These are phyloP conservation scores for Eucalyptus virginea DNA, from an alignment of 345 rosid genomes.

Conservation along the genomic window DNA sequence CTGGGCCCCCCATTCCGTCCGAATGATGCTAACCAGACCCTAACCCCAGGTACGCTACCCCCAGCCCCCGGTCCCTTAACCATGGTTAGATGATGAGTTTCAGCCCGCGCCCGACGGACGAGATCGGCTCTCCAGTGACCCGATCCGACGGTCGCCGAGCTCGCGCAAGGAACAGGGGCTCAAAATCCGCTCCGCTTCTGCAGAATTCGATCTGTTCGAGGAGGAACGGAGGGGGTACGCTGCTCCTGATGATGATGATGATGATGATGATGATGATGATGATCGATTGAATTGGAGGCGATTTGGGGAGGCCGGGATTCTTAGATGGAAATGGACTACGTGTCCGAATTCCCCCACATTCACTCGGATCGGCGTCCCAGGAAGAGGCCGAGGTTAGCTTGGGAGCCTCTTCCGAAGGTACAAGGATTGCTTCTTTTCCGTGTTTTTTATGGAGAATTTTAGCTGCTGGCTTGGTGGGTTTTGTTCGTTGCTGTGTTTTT, in stretches of 20 bases:
- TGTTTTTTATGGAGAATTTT: not conserved
- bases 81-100: not conserved
- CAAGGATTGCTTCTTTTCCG: not conserved
- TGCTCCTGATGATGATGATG: too few species aligned
- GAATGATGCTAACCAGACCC: not conserved
- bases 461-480: not conserved
- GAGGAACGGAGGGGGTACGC: too few species aligned
- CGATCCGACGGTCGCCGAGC: conserved; percentile 4
- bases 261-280: not conserved
- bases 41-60: not conserved
- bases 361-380: conserved; percentile 58
- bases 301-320: not conserved
- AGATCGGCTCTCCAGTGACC: not conserved
- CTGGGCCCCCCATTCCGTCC: not conserved
- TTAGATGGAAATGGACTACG: conserved; percentile 40
- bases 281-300: not conserved
- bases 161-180: not conserved
- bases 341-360: conserved; percentile 27
- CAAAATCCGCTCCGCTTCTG: not conserved
- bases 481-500: not conserved
- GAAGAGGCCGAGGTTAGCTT: conserved; percentile 48
- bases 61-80: not conserved
- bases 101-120: not conserved
- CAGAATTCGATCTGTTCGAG: not conserved
- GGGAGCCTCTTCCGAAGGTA: conserved; percentile 54